Conservation (phyloP, 2,329 filamentous ascomycete genomes). For the Botryotinia narcissicola region DNA sequence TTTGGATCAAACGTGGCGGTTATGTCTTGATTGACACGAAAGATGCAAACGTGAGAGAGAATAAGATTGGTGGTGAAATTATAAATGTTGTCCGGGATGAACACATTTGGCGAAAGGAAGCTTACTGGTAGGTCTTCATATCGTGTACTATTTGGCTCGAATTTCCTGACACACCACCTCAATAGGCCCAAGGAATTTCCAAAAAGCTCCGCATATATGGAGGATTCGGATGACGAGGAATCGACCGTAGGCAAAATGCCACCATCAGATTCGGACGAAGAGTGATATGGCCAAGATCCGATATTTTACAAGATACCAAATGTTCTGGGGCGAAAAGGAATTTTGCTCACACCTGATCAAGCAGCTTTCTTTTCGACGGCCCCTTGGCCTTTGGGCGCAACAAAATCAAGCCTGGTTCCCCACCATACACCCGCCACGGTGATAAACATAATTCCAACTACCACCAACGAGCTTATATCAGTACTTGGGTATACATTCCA, state of each 20-base stretch:
- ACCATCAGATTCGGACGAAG: conserved; percentile 72
- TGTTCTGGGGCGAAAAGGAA: not conserved
- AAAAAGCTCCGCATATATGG: conserved; percentile 58
- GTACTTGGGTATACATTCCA: conserved; percentile 76
- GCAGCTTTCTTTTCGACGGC: conserved; percentile 30
- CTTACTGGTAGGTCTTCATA: conserved; percentile 67
- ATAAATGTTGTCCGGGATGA: conserved; percentile 90
- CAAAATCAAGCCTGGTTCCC: conserved; percentile 40
- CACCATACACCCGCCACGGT: conserved; percentile 52
- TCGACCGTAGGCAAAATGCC: conserved; percentile 84
- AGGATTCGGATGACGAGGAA: conserved; percentile 71
- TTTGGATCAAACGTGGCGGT: conserved; percentile 88
- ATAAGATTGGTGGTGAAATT: conserved; percentile 84
- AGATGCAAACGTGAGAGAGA: conserved; percentile 62
- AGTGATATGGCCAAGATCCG: conserved; percentile 45
- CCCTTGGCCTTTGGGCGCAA: conserved; percentile 31
- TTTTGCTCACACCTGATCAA: conserved; percentile 21
- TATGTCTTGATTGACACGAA: conserved; percentile 80
- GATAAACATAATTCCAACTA: conserved; percentile 67
- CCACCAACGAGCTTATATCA: conserved; percentile 58
- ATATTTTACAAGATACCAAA: not conserved
- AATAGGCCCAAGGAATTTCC: conserved; percentile 75
- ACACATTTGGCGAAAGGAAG: conserved; percentile 84
- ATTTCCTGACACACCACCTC: conserved; percentile 13
- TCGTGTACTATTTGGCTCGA: not conserved